Evolutionary conservation across 2,329 filamentous ascomycete species (phyloP), one percentile per base, ranked within the genome.

Genomic region (Diaporthe sp.): DNA sequence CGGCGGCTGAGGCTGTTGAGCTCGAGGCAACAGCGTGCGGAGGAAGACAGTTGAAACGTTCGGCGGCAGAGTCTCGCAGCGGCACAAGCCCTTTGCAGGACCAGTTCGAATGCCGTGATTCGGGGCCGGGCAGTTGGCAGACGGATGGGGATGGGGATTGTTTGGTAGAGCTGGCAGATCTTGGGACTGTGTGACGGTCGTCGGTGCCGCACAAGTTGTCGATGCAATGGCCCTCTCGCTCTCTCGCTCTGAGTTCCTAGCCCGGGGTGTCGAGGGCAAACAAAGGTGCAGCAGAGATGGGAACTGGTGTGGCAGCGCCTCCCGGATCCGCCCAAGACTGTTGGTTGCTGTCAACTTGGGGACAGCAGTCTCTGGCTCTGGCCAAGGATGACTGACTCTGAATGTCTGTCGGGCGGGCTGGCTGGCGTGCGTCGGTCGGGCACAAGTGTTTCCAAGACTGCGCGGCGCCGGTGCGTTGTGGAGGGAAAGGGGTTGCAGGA

Each of bases 401-500:
- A 12, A 49, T 34, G 44, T 67, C 61, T 53, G 39, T 44, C n/a
- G 39, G n/a, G 37, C 37, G 39, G 59, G 59, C 39, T 62, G 65
- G 65, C 46, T 69, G 65, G 46, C 49, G 65, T 69, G 49, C 65
- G 65, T 69, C 61, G 44, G 71, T 73, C 70, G 44, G 59, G 70
- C 70, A 71, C 68, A 71, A 55, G 65, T 46, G 68, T 71, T 53
- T 65, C 46, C 58, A 73, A 62, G 58, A 55, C 58, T 37, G 44
- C 61, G 22, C 71, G 61, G 46, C 28, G 61, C 59, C 49, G 71
- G 37, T 31, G 37, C 46, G 46, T 65, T 65, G 70, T 67, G 58
- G 71, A 65, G 59, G 71, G 71, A 73, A 73, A 73, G 71, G 71
- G 71, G 71, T 73, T 73, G 71, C 71, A 73, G 71, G 61, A 73